Conservation (phyloP, 768 basidiomycete species). For the Tephrocybe sp. region DNA sequence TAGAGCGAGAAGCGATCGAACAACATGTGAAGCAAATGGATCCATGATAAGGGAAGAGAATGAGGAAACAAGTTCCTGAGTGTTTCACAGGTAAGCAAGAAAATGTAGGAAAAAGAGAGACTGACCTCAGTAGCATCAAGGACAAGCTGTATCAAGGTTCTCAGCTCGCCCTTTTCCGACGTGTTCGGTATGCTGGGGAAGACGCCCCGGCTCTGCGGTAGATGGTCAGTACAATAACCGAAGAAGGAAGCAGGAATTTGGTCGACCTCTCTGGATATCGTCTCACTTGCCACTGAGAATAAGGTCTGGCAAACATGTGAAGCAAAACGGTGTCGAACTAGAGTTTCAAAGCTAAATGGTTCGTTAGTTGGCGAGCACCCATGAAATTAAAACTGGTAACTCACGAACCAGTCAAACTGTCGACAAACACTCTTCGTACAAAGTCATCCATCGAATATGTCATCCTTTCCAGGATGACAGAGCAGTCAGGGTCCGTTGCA, state of each 20-base stretch:
- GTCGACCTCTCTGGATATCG: constrained; percentile 69
- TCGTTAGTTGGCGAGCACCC: neutral
- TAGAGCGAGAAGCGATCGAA: constrained; percentile 77
- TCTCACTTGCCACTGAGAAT: constrained; percentile 63
- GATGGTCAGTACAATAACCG: neutral
- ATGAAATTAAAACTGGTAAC: constrained; percentile 23
- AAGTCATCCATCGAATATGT: constrained; percentile 95
- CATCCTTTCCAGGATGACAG: constrained; percentile 87
- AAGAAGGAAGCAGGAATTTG: neutral
- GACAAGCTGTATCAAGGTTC: constrained; percentile 62
- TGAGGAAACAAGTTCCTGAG: constrained; percentile 68
- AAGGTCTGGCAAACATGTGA: constrained; percentile 96
- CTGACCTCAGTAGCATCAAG: constrained; percentile 65
- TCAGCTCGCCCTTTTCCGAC: constrained; percentile 63
- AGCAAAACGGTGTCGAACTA: constrained; percentile 83
- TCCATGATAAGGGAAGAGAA: constrained; percentile 73
- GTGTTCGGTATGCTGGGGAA: constrained; percentile 47
- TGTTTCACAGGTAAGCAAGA: neutral
- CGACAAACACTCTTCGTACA: constrained; percentile 87
- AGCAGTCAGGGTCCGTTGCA: constrained; percentile 93
- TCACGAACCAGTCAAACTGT: constrained; percentile 86
- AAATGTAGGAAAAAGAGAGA: constrained; percentile 13
- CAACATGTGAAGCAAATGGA: constrained; percentile 88
- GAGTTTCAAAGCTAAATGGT: constrained; percentile 53
- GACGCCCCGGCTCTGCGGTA: constrained; percentile 51